These are phyloP conservation scores for Teratosphaeria nubilosa DNA, from an alignment of 2,329 filamentous ascomycete genomes.

Conservation along the genomic window DNA sequence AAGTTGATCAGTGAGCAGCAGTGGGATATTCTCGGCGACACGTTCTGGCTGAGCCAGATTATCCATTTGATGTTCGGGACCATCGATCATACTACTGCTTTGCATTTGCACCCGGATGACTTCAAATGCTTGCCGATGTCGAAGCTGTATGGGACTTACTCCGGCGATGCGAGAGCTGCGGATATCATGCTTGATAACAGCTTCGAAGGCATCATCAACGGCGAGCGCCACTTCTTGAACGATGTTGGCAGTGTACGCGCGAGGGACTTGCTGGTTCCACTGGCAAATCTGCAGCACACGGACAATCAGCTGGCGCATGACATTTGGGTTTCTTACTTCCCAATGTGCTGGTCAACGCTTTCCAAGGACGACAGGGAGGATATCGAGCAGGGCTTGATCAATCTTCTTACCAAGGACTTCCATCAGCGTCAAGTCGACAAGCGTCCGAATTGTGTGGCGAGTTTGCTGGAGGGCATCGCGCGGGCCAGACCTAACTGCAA, in stretches of 20 bases:
- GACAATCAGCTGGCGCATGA: constrained; percentile 74
- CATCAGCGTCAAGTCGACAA: constrained; percentile 90
- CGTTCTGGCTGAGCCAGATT: constrained; percentile 94
- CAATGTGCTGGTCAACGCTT: constrained; percentile 84
- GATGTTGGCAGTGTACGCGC: constrained; percentile 80
- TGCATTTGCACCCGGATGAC: constrained; percentile 73
- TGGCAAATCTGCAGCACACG: constrained; percentile 85
- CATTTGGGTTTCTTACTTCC: constrained; percentile 85
- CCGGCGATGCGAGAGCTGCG: constrained; percentile 53
- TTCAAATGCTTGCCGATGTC: constrained; percentile 69
- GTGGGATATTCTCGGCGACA: constrained; percentile 90
- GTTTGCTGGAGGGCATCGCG: constrained; percentile 77
- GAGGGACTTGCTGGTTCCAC: constrained; percentile 78
- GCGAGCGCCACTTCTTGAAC: constrained; percentile 71
- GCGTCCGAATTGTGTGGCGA: constrained; percentile 89
- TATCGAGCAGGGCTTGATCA: constrained; percentile 82
- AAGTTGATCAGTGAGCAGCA: constrained; percentile 90
- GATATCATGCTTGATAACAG: constrained; percentile 70
- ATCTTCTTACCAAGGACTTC: constrained; percentile 85
- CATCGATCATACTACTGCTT: constrained; percentile 70
- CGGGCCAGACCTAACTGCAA: constrained; percentile 80
- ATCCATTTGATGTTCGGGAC: constrained; percentile 87
- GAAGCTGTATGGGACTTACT: constrained; percentile 61
- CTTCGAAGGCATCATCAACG: constrained; percentile 67
- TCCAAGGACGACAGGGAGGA: constrained; percentile 81